Conservation (phyloP, 2,329 filamentous ascomycete genomes). For the Sphaerulina populicola region DNA sequence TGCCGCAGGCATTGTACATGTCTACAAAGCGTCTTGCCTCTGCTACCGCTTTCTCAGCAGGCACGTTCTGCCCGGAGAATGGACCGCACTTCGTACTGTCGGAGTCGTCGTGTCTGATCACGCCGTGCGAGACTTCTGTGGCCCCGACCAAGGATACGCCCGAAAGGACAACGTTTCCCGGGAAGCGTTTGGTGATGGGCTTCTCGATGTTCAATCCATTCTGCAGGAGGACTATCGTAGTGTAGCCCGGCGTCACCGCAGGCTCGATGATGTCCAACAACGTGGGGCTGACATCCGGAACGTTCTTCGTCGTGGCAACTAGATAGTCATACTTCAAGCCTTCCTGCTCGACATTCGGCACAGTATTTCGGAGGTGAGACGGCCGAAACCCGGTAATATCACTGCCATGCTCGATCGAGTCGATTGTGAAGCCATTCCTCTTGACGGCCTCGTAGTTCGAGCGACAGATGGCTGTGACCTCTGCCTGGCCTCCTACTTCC, state of each 20-base stretch:
- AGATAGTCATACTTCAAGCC: slow-evolving; percentile 45
- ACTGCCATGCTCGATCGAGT: slow-evolving; percentile 49
- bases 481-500: slow-evolving; percentile 44
- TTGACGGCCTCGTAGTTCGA: slow-evolving; percentile 48
- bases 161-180: slow-evolving; percentile 46
- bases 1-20: slow-evolving; percentile 43
- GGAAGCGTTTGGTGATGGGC: slow-evolving; percentile 45
- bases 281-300: slow-evolving; percentile 46
- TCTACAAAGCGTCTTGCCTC: slow-evolving; percentile 37
- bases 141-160: slow-evolving; percentile 48
- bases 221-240: slow-evolving; percentile 51
- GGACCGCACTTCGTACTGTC: slow-evolving; percentile 47
- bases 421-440: slow-evolving; percentile 46
- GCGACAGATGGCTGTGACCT: slow-evolving; percentile 48
- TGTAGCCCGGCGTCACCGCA: slow-evolving; percentile 45
- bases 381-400: slow-evolving; percentile 27
- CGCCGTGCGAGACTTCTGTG: slow-evolving; percentile 41
- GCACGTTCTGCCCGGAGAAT: slow-evolving; percentile 38
- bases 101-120: slow-evolving; percentile 46
- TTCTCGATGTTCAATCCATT: slow-evolving; percentile 58
- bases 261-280: slow-evolving; percentile 45
- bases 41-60: slow-evolving; percentile 29
- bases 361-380: slow-evolving; percentile 38
- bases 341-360: slow-evolving; percentile 41
- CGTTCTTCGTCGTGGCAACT: slow-evolving; percentile 52